Evolutionary conservation across 2,329 filamentous ascomycete species (phyloP).

Genomic region (Thelonectria olida): DNA sequence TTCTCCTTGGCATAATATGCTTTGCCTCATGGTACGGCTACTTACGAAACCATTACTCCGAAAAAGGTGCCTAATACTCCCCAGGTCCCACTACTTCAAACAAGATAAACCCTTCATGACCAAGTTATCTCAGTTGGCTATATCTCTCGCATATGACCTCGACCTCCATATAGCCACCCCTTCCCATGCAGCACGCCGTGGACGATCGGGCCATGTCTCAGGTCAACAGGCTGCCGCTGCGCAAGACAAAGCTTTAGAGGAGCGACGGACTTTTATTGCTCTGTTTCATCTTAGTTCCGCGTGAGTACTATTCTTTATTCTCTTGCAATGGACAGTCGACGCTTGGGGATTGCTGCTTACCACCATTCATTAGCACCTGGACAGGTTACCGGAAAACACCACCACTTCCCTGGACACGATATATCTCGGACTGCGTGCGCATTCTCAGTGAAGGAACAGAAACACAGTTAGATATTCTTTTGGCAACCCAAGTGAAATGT

Average conservation of each 20-base stretch:
- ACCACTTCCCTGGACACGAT: constrained; percentile 60
- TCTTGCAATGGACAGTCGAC: neutral
- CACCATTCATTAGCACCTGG: constrained; percentile 34
- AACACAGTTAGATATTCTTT: constrained; percentile 11
- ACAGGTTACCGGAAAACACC: constrained; percentile 43
- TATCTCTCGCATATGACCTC: constrained; percentile 50
- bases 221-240: neutral
- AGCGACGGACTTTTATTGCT: constrained; percentile 23
- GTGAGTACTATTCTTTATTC: constrained; percentile 26
- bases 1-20: constrained; percentile 40
- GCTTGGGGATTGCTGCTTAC: neutral
- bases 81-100: constrained; percentile 33
- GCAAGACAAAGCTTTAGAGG: constrained; percentile 15
- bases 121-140: constrained; percentile 47
- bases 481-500: constrained; percentile 22
- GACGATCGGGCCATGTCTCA: neutral
- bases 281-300: constrained; percentile 39
- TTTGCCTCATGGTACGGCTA: constrained; percentile 40
- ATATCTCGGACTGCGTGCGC: constrained; percentile 63
- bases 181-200: neutral
- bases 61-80: constrained; percentile 27
- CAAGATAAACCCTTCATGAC: constrained; percentile 49
- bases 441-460: constrained; percentile 44
- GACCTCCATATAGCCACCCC: constrained; percentile 40
- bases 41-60: neutral